Evolutionary conservation across 805 yeast genomes (phyloP).

Genomic region (Candida quercuum): DNA sequence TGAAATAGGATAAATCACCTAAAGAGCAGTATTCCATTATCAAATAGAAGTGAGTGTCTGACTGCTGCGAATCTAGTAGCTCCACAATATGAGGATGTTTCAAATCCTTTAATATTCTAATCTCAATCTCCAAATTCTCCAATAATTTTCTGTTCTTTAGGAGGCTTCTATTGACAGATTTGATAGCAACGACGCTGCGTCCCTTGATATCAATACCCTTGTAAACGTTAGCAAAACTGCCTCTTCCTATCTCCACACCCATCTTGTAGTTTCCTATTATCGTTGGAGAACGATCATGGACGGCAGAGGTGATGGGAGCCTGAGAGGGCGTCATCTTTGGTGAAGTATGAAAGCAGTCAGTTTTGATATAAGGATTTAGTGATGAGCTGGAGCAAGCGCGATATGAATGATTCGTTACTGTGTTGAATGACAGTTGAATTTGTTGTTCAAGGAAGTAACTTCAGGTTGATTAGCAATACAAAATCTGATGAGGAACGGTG

Average conservation of each 20-base stretch:
- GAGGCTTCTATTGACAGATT: slow-evolving; percentile 78
- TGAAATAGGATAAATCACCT: slow-evolving; percentile 89
- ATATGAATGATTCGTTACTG: too few species aligned
- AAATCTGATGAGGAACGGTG: too few species aligned
- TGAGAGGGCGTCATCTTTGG: background rate
- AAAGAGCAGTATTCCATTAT: slow-evolving; percentile 96
- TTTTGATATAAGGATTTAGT: background rate
- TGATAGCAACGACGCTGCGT: slow-evolving; percentile 73
- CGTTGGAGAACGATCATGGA: background rate
- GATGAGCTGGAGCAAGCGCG: too few species aligned
- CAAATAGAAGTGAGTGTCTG: slow-evolving; percentile 73
- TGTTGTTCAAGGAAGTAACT: too few species aligned
- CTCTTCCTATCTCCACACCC: slow-evolving; percentile 76
- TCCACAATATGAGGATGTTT: slow-evolving; percentile 92
- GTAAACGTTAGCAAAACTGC: slow-evolving; percentile 93
- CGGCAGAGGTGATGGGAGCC: background rate
- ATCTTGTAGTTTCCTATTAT: slow-evolving; percentile 22
- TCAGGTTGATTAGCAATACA: too few species aligned
- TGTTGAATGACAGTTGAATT: too few species aligned
- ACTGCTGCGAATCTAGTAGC: slow-evolving; percentile 75
- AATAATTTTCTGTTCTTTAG: slow-evolving; percentile 80
- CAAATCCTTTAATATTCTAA: slow-evolving; percentile 79
- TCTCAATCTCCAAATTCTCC: slow-evolving; percentile 90
- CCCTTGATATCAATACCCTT: slow-evolving; percentile 61
- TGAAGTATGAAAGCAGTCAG: too few species aligned